Evolutionary conservation across 768 basidiomycete genomes (phyloP), one percentile per base, ranked within the genome.

Genomic region (Leccinum disarticulatum): DNA sequence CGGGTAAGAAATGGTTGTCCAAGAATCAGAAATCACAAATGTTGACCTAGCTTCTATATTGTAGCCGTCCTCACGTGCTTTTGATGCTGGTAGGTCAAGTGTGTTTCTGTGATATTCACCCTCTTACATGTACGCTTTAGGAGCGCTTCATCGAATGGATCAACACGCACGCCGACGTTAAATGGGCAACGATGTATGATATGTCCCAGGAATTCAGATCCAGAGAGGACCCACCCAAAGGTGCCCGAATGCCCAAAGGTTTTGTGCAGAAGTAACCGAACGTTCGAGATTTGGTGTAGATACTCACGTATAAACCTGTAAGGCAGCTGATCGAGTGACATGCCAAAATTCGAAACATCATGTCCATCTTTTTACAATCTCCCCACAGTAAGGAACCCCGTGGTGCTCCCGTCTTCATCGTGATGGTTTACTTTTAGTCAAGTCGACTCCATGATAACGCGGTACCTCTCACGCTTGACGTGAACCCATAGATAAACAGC

Each of bases 111-210:
- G 43, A 31, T 13, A 27, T 35, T 28, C 17, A 4, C 43, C 9
- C 11, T 6, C 49, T 60, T 28, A 55, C 31, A 35, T 36, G 1
- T n/a, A 38, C 3, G 14, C 4, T 41, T 25, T 59, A 87, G 82
- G 86, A 90, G 68, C 79, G 86, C 48, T 87, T 89, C 71, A 88
- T 90, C 61, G 84, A 88, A 65, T 88, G 87, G 85, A 76, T 90
- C 43, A 87, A 88, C 66, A 82, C 80, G 5, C 87, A 88, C 67
- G 83, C 84, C 15, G 81, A 84, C 52, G 82, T 90, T 3, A 79
- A 88, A 57, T 90, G 86, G 85, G 86, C 85, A 28, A 82, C 85
- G 11, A 83, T 89, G 82, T 79, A 81, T 62, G 83, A 87, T 59
- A 87, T 90, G 81, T 81, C 82, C 15, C 73, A 78, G 50, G 85